Percentiles rank a stretch among this genome's conserved stretches.
phyloP scores from a whole-genome alignment of 345 rosid genomes.

The Cardiospermum halicacabum region DNA sequence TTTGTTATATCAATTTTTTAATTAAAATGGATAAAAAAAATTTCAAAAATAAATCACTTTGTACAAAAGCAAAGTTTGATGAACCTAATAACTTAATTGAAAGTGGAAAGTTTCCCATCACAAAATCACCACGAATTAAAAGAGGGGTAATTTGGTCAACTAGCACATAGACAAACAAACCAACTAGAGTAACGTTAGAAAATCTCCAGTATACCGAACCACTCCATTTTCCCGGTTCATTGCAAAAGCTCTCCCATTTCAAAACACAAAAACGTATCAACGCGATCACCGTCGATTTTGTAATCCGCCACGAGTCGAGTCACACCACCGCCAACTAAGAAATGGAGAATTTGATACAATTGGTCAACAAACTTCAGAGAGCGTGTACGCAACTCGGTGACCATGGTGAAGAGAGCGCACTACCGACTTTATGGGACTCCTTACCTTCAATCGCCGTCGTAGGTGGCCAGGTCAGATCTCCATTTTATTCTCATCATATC shows the following conservation, averaged over 20 bases:
- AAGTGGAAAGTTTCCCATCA: too few relatives aligned
- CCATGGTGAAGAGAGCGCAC: conserved; percentile 91
- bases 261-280: neutral
- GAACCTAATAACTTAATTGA: too few relatives aligned
- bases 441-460: conserved; percentile 95
- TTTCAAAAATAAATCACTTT: too few relatives aligned
- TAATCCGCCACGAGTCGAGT: neutral
- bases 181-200: neutral
- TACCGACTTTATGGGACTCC: conserved; percentile 96
- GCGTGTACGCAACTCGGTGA: conserved; percentile 95
- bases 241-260: neutral
- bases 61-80: too few relatives aligned
- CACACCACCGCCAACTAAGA: conserved; percentile 3
- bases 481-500: neutral
- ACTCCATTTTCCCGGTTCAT: conserved; percentile 20
- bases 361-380: conserved; percentile 88
- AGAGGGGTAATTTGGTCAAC: conserved; percentile 4
- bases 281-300: neutral
- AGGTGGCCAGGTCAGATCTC: conserved; percentile 72
- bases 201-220: conserved; percentile 1
- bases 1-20: too few relatives aligned
- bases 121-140: neutral
- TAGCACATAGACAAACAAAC: neutral
- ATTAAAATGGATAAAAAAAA: too few relatives aligned
- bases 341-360: conserved; percentile 82